phyloP scores from a whole-genome alignment of 371 early-diverging fungal species.

The Zopfochytrium polystomum region DNA sequence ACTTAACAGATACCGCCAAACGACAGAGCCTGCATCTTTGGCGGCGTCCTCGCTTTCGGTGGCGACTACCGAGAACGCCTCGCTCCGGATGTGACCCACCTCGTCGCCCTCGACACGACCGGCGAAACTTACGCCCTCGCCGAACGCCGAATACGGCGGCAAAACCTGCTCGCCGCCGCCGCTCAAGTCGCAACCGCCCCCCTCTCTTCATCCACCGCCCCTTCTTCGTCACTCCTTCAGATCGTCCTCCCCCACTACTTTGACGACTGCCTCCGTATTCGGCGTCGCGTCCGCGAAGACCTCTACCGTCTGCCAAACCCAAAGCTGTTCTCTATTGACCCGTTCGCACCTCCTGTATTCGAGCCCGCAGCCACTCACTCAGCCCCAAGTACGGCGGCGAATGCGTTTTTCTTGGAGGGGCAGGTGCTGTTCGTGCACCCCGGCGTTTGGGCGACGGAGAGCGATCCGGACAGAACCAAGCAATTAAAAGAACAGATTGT shows the following conservation, averaged over 20 bases:
- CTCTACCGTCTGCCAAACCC: background rate
- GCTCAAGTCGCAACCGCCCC: background rate
- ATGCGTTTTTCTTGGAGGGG: too few species aligned
- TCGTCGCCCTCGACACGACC: conserved; percentile 53
- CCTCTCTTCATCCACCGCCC: background rate
- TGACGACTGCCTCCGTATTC: conserved; percentile 65
- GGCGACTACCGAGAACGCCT: conserved; percentile 52
- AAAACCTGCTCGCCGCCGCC: background rate
- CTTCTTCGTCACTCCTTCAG: conserved; percentile 34
- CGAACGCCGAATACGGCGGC: background rate
- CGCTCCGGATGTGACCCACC: conserved; percentile 57
- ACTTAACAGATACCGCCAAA: conserved; percentile 43
- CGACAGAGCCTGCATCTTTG: conserved; percentile 51
- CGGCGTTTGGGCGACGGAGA: too few species aligned
- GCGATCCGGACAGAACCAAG: too few species aligned
- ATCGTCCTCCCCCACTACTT: conserved; percentile 77
- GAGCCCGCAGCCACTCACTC: too few species aligned
- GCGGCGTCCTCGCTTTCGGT: conserved; percentile 54
- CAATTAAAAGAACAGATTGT: too few species aligned
- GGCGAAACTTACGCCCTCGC: too few species aligned
- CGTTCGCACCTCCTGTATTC: too few species aligned
- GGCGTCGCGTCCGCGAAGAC: conserved; percentile 45
- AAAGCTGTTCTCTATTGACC: too few species aligned
- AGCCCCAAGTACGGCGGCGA: too few species aligned
- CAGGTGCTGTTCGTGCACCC: too few species aligned